Evolutionary conservation across 768 basidiomycete genomes (phyloP), one percentile per base, ranked within the genome.

Genomic region (Pleurotus ostreatus): DNA sequence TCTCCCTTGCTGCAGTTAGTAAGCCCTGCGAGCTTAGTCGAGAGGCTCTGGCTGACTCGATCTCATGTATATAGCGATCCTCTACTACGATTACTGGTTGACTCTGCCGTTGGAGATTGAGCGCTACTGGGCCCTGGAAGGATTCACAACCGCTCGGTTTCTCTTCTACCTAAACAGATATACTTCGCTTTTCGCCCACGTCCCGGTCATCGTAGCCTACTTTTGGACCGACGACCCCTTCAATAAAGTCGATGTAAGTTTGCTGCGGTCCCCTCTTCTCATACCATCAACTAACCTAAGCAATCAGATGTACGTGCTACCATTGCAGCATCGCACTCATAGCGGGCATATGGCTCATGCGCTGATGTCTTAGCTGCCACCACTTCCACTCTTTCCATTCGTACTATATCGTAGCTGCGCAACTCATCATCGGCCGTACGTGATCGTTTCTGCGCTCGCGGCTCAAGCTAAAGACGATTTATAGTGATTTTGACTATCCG

Each of bases 161-260:
- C 62, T 79, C 2, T 79, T 79, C 65, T 70, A 72, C 48, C 30
- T 70, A 26, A 78, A 75, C 43, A 75, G 78, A 8, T 80, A 79
- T 52, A 20, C 72, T n/a, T 59, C 69, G 5, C 56, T 78, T 5
- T 54, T 72, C 11, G 71, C 72, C 5, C 76, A 75, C 37, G 61
- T 74, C 9, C 73, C 76, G 11, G 66, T 73, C 34, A 55, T 72
- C 25, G 45, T 69, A 3, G 68, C 74, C 46, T 66, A 61, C 16
- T 76, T 74, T 51, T 73, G 68, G 66, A 56, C 61, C 13, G 67
- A 69, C n/a, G 49, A 60, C 4, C 57, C 58, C 56, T 63, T 65
- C 0, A 51, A 44, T 6, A 73, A 73, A 61, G 55, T 61, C 22
- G 38, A 59, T 39, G 71, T 71, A 51, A 57, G 70, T 65, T 9